Percentiles rank a stretch among this genome's conserved stretches.
phyloP scores from a whole-genome alignment of 768 basidiomycete genomes.

The Trametes maxima region DNA sequence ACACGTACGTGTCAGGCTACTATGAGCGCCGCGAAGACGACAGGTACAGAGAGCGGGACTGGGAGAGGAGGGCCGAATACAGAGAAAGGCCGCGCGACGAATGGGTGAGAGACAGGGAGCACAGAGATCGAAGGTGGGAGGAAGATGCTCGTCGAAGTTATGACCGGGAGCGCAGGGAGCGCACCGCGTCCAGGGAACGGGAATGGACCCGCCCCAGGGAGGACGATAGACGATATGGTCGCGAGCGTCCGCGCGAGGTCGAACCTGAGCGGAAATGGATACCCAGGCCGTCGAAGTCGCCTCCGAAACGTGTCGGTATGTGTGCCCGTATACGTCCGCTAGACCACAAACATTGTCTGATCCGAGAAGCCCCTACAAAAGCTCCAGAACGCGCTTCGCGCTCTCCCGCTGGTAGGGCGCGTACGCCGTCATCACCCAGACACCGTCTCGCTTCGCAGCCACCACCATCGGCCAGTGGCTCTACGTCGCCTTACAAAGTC shows the following conservation, averaged over 20 bases:
- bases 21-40: constrained; percentile 30
- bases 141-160: constrained; percentile 7
- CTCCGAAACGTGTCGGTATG: constrained; percentile 30
- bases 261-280: constrained; percentile 26
- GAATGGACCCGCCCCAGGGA: constrained; percentile 10
- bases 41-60: constrained; percentile 23
- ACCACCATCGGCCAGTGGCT: constrained; percentile 11
- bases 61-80: constrained; percentile 27
- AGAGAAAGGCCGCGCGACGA: constrained; percentile 14
- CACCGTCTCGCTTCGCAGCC: constrained; percentile 14
- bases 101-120: constrained; percentile 11
- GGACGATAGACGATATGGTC: constrained; percentile 17
- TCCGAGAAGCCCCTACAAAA: constrained; percentile 4
- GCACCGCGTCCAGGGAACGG: constrained; percentile 5
- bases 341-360: background rate
- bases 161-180: constrained; percentile 4
- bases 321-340: background rate
- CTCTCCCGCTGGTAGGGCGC: constrained; percentile 14
- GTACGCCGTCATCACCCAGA: constrained; percentile 16
- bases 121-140: constrained; percentile 6
- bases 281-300: constrained; percentile 26
- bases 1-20: constrained; percentile 19
- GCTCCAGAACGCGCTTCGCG: constrained; percentile 4
- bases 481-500: constrained; percentile 16
- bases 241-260: constrained; percentile 15